Conservation (phyloP, 140 eudicot genomes). For the Ambrosia hybrid region DNA sequence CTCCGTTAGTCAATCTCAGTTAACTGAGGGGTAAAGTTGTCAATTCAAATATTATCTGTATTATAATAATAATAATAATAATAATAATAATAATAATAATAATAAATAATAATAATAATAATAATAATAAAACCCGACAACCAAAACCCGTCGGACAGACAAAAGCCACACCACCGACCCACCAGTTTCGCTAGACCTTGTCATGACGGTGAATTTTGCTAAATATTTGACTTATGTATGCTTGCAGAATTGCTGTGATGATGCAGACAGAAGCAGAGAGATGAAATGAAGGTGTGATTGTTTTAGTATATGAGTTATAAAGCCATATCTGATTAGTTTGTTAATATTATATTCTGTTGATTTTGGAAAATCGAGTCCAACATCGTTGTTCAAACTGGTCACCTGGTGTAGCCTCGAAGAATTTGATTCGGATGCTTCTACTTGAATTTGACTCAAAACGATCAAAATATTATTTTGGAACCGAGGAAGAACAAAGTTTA, state of each 20-base stretch:
- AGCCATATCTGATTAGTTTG: conserved; percentile 4
- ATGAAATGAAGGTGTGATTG: conserved; percentile 15
- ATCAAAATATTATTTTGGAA: conserved; percentile 2
- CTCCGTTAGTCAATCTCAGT: too few species aligned
- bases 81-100: too few species aligned
- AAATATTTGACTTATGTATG: conserved; percentile 5
- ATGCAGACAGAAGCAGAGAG: conserved; percentile 37
- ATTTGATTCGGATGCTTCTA: not conserved
- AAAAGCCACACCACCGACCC: too few species aligned
- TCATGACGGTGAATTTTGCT: conserved; percentile 3
- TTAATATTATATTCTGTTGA: not conserved
- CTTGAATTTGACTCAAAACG: not conserved
- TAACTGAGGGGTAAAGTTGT: too few species aligned
- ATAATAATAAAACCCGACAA: too few species aligned
- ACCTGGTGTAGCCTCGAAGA: not conserved
- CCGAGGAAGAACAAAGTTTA: not conserved
- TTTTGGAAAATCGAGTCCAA: not conserved
- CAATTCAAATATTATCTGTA: too few species aligned
- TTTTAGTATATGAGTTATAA: conserved; percentile 18
- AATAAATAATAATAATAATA: too few species aligned
- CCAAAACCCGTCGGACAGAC: too few species aligned
- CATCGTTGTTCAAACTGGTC: conserved; percentile 6
- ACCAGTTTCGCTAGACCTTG: not conserved
- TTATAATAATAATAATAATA: too few species aligned
- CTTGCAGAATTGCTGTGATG: conserved; percentile 60